Evolutionary conservation across 1,139 yeast species (phyloP), one percentile per base, ranked within the genome.

Genomic region (Taphrina confusa): DNA sequence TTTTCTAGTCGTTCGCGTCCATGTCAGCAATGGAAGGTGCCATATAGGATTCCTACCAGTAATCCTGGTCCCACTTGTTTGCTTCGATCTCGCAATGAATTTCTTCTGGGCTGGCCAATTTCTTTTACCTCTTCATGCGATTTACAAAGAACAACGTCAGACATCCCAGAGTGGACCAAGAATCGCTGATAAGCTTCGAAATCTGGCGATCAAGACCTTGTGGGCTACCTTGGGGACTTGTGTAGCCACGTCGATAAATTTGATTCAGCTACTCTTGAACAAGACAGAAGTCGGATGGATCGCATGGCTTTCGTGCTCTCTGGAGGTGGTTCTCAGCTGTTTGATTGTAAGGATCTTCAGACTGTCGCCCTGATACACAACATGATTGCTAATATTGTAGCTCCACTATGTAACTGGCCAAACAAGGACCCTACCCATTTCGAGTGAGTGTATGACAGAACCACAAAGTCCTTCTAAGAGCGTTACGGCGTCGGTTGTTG

Each of bases 211-310:
- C 20, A 22, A 25, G 25, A 37, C 42, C 6, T 22, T 25, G n/a
- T 37, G 42, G 42, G 42, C 42, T 3, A 37, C 42, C 9, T 25
- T 37, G 25, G 42, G 42, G 2, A 37, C 42, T 12, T 37, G 42
- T 18, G 23, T 25, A 6, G 4, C 20, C n/a, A 37, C 25, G n/a
- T 18, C 42, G 9, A 6, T 11, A 9, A 37, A 37, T 6, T 18
- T 37, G 9, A 25, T 37, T 4, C 25, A 37, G 42, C n/a, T 37
- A 9, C n/a, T 37, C 8, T 18, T 37, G 25, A 37, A 37, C 8
- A 25, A 25, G 11, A 18, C 9, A 3, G 25, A 37, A 18, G 25
- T 18, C 9, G 6, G 25, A 2, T 37, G 20, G 3, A n/a, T 37
- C 2, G 25, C 20, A 6, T 25, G 18, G 8, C 25, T 37, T 22